Conservation (phyloP, 2,329 filamentous ascomycete genomes). For the Fusarium setosum region DNA sequence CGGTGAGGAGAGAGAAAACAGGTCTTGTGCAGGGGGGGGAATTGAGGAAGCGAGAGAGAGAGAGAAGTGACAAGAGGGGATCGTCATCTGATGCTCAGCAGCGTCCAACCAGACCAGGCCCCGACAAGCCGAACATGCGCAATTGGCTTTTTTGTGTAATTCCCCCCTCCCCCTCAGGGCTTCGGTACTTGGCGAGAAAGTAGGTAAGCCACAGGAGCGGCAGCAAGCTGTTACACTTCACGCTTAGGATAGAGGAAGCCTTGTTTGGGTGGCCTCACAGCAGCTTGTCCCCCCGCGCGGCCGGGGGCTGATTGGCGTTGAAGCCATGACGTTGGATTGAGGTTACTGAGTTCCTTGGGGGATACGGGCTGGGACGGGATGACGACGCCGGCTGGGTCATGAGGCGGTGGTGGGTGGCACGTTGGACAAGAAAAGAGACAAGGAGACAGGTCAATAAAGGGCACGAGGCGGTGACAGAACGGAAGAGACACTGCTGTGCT, state of each 20-base stretch:
- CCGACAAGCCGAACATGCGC: conserved; percentile 16
- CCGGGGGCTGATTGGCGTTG: conserved; percentile 21
- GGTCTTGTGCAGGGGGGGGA: neutral
- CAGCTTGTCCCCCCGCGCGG: neutral
- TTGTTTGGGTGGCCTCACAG: no score
- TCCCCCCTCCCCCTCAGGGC: no score
- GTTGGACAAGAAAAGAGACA: neutral
- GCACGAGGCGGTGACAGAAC: no score
- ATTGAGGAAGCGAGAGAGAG: conserved; percentile 18
- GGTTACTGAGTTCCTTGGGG: conserved; percentile 9
- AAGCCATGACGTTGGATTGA: conserved; percentile 47
- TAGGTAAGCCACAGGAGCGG: no score
- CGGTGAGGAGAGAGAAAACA: neutral
- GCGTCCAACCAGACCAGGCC: conserved; percentile 21
- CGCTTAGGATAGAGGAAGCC: no score
- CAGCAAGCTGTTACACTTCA: no score
- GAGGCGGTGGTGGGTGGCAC: neutral
- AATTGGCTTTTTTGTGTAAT: conserved; percentile 10
- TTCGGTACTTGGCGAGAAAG: no score
- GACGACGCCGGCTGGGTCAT: neutral
- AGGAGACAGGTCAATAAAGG: neutral
- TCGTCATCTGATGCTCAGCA: conserved; percentile 41
- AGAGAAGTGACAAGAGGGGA: conserved; percentile 33
- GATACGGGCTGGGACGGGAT: neutral
- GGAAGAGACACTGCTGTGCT: neutral